phyloP scores from a whole-genome alignment of 371 early-diverging fungal genomes.

The Lichtheimia ornata region DNA sequence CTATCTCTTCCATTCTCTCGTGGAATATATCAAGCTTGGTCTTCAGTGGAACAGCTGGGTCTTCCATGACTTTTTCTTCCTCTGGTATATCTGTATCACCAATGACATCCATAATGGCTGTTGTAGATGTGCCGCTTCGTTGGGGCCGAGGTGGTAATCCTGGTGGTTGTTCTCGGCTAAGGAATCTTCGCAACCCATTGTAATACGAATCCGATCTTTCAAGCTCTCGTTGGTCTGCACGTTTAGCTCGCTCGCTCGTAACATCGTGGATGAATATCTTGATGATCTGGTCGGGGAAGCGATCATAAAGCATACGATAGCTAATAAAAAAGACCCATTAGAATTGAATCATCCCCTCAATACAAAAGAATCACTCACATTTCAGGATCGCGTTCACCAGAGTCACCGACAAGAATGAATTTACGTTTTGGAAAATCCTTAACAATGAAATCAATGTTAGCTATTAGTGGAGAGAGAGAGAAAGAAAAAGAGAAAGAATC shows the following conservation, averaged over 20 bases:
- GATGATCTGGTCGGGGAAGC: slow-evolving; percentile 54
- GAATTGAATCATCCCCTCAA: not conserved
- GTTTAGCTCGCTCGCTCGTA: slow-evolving; percentile 41
- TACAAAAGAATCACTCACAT: slow-evolving; percentile 29
- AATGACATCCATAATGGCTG: slow-evolving; percentile 44
- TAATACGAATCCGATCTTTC: slow-evolving; percentile 31
- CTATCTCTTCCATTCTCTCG: slow-evolving; percentile 34
- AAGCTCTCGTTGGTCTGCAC: slow-evolving; percentile 28
- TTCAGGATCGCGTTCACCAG: slow-evolving; percentile 73
- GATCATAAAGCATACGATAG: slow-evolving; percentile 46
- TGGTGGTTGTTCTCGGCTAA: slow-evolving; percentile 25
- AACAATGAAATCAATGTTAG: not conserved
- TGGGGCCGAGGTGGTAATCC: slow-evolving; percentile 6
- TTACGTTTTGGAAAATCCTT: slow-evolving; percentile 56
- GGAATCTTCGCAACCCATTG: slow-evolving; percentile 23
- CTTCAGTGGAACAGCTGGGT: slow-evolving; percentile 31
- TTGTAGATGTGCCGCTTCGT: slow-evolving; percentile 18
- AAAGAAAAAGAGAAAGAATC: not conserved
- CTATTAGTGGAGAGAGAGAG: not conserved
- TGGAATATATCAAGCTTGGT: slow-evolving; percentile 43
- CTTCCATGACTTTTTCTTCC: slow-evolving; percentile 26
- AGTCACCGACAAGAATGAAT: slow-evolving; percentile 72
- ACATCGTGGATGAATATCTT: slow-evolving; percentile 74
- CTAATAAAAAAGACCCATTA: slow-evolving; percentile 14
- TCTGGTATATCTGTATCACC: slow-evolving; percentile 38